Percentiles rank a stretch among this genome's conserved stretches.
These are phyloP conservation scores for Mucuna pruriens DNA, from an alignment of 306 rosid species.

Conservation along the genomic window DNA sequence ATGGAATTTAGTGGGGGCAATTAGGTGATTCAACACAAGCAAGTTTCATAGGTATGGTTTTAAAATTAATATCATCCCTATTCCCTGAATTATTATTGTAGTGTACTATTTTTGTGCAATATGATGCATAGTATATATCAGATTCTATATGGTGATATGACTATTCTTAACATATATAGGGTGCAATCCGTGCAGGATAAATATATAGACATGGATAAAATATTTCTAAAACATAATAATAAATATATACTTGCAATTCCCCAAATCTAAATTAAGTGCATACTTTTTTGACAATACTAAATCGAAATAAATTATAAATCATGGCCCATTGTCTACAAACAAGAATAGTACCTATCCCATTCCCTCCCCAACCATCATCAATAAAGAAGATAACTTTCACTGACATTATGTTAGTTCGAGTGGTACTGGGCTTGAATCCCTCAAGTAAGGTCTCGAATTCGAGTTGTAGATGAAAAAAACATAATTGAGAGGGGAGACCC, in stretches of 20 bases:
- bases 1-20: neutral
- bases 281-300: neutral
- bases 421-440: too few species aligned
- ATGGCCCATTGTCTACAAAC: neutral
- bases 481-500: too few species aligned
- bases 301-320: neutral
- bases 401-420: too few species aligned
- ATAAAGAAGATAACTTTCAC: neutral
- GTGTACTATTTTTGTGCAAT: neutral
- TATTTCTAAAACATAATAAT: neutral
- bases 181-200: neutral
- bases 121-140: too few species aligned
- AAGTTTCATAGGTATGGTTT: neutral
- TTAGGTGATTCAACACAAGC: neutral
- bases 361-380: neutral
- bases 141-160: too few species aligned
- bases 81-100: conserved; percentile 16
- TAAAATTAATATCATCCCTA: neutral
- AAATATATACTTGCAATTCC: neutral
- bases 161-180: neutral
- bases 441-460: too few species aligned
- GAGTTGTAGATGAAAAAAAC: too few species aligned
- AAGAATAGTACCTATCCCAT: neutral
- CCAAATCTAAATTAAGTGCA: neutral
- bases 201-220: neutral